A percentile compares a stretch with the other conserved stretches of the same genome.
Conservation (phyloP, 371 early-diverging fungal genomes). For the Mucor plumbeus region DNA sequence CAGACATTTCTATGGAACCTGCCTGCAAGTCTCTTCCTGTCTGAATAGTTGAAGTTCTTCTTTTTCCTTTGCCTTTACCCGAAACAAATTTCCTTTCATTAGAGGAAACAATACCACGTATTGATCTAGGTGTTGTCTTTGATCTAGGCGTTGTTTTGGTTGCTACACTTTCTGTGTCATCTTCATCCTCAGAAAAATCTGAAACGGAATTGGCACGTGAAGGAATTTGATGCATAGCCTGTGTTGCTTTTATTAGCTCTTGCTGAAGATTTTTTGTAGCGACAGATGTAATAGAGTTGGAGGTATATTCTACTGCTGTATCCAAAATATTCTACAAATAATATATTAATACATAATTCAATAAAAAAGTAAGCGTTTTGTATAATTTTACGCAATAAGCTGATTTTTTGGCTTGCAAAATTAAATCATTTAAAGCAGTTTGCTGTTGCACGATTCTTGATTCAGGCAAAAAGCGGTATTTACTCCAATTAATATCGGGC, state of each 20-base stretch:
- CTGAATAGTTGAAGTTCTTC: slow-evolving; percentile 43
- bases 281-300: slow-evolving; percentile 17
- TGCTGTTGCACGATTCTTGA: slow-evolving; percentile 40
- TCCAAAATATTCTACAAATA: slow-evolving; percentile 28
- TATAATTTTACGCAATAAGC: slow-evolving; percentile 27
- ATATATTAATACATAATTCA: background rate
- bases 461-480: slow-evolving; percentile 49
- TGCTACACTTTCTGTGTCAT: slow-evolving; percentile 31
- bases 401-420: slow-evolving; percentile 19
- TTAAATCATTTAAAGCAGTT: slow-evolving; percentile 23
- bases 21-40: slow-evolving; percentile 29
- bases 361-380: background rate
- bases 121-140: background rate
- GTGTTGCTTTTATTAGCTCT: slow-evolving; percentile 41
- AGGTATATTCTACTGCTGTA: slow-evolving; percentile 20
- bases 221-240: slow-evolving; percentile 42
- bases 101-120: background rate
- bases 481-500: slow-evolving; percentile 50
- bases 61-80: slow-evolving; percentile 47
- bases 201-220: slow-evolving; percentile 46
- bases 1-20: slow-evolving; percentile 25
- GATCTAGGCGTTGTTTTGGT: slow-evolving; percentile 13
- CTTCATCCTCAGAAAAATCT: slow-evolving; percentile 50
- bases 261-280: slow-evolving; percentile 32
- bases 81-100: background rate